Base-by-base conservation (phyloP, 768 basidiomycete species). In the Kwoniella europaea region DNA sequence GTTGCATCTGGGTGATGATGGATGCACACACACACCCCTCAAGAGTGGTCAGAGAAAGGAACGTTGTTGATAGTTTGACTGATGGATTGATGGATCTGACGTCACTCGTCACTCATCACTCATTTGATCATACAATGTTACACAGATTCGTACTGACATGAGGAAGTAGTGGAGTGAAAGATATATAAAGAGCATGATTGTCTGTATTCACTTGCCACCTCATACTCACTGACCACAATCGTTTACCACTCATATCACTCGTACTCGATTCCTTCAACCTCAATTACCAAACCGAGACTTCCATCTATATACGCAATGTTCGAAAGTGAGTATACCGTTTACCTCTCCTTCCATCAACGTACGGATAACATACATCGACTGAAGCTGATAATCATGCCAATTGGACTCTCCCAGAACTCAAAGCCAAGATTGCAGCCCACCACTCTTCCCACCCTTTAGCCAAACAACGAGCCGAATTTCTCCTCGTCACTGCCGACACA, bases 401-500 rank as follows among this genome's bases (percentile, higher is more conserved):
- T n/a, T 20, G 18, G 44, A 20, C 29, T 35, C 44, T 10, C 10
- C 65, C 64, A 77, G 76, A 77, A 71, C 63, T 77, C 71, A 63
- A 64, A 41, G 64, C 67, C 64, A 67, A 67, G 42, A 71, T 77
- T 63, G 41, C 69, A 56, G 46, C 65, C 10, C 64, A 70, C 65
- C 62, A 70, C 67, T 69, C 75, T 18, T 72, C 74, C 41, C 65
- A 70, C 61, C 76, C 76, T 3, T 66, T 77, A 56, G 68, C 71
- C 20, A 67, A 65, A 57, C 74, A 74, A 63, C 77, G 79, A 22
- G 74, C 74, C 50, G 79, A 78, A 44, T 78, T 80, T 65, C 72
- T 79, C 53, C 63, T 73, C n/a, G 64, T 78, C 67, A 73, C 46
- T 10, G 63, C 69, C 24, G 62, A 70, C 4, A 77, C 77, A 0